These are phyloP conservation scores for Sanghuangporus weigelae DNA, from an alignment of 1,284 basidiomycete species.

Conservation along the genomic window DNA sequence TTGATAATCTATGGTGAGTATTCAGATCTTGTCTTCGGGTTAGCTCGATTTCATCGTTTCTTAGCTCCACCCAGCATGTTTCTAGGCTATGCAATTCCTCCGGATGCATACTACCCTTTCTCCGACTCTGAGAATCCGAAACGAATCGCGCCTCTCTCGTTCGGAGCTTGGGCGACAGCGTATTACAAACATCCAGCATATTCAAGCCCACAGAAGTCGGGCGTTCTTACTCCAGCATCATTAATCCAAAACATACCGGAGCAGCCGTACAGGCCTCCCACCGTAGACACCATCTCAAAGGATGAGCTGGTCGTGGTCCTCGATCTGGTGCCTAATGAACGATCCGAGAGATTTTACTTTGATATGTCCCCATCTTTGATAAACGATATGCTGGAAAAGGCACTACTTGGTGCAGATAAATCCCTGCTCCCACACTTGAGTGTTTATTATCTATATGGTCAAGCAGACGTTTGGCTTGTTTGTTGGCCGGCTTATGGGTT, in stretches of 20 bases:
- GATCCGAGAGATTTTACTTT: slow-evolving; percentile 11
- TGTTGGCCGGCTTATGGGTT: slow-evolving; percentile 20
- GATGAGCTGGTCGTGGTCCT: background rate
- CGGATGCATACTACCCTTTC: slow-evolving; percentile 9
- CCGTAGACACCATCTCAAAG: slow-evolving; percentile 3
- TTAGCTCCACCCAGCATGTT: background rate
- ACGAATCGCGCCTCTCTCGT: background rate
- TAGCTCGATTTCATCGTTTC: background rate
- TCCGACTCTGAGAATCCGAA: background rate
- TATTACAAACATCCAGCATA: slow-evolving; percentile 8
- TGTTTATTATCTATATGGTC: slow-evolving; percentile 6
- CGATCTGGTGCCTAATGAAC: slow-evolving; percentile 4
- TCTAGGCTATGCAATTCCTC: background rate
- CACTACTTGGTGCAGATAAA: background rate
- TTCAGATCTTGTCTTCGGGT: background rate
- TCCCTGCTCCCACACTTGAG: background rate
- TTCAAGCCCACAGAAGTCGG: background rate
- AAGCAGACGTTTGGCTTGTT: slow-evolving; percentile 16
- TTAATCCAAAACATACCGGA: background rate
- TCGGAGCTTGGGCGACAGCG: slow-evolving; percentile 1
- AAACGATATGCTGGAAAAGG: background rate
- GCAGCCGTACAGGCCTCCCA: background rate
- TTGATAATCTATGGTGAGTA: slow-evolving; percentile 12
- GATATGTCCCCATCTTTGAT: background rate
- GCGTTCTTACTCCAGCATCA: background rate